A percentile compares a stretch with the other conserved stretches of the same genome.
phyloP scores from a whole-genome alignment of 371 early-diverging fungal genomes.

The Phascolomyces articulosus region DNA sequence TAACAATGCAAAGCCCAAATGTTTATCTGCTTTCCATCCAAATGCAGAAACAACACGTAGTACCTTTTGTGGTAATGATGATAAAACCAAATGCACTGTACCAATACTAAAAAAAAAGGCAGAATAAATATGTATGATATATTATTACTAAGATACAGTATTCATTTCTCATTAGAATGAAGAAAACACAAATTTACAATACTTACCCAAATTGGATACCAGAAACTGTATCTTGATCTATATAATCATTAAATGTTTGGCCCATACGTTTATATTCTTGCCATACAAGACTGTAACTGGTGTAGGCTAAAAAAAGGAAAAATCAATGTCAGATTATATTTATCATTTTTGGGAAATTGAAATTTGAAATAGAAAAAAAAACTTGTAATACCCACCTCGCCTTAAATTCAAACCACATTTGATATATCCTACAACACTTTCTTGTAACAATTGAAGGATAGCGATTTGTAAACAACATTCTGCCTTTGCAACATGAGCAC shows the following conservation, averaged over 20 bases:
- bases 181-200: no score
- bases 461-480: conserved; percentile 65
- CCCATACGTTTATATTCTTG: conserved; percentile 60
- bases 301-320: conserved; percentile 41
- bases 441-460: conserved; percentile 61
- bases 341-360: no score
- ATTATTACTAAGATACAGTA: no score
- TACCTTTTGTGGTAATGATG: conserved; percentile 63
- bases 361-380: no score
- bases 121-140: no score
- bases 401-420: conserved; percentile 68
- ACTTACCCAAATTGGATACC: conserved; percentile 58
- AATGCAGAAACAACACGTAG: conserved; percentile 64
- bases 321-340: no score
- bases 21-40: conserved; percentile 67
- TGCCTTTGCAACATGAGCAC: conserved; percentile 64
- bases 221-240: conserved; percentile 54
- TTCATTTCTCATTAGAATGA: no score
- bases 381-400: no score
- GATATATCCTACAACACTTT: conserved; percentile 62
- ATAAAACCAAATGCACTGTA: conserved; percentile 63
- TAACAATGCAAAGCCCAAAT: conserved; percentile 63
- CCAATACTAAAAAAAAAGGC: conserved; percentile 66
- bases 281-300: conserved; percentile 56
- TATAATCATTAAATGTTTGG: conserved; percentile 46